Evolutionary conservation across 164 flowering plant genomes (phyloP), one percentile per base, ranked within the genome.

Genomic region (Liquidambar formosana): DNA sequence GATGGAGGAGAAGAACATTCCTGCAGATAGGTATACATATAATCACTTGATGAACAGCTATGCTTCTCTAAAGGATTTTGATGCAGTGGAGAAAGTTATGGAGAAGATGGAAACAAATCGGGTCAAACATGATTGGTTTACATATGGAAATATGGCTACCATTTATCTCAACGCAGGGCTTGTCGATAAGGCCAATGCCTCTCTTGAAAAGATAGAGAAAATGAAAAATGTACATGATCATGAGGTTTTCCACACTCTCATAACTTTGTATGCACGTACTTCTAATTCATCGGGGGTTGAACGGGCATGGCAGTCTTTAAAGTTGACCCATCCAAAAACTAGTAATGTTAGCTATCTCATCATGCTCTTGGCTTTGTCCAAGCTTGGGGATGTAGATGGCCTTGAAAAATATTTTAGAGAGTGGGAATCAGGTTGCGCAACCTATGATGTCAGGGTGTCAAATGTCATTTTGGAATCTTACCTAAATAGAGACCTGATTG

Each of bases 291-390:
- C 47, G 1, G 82, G 76, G 22, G 80, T 82, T 22, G n/a, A 73
- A 33, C 75, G 84, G 21, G 53, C 76, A n/a, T 84, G 88, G 88
- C 49, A 67, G n/a, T 66, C 76, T 28, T 51, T 76, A 8, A 80
- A 72, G 66, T 59, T 63, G 38, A 66, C 54, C 16, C 70, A 60
- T 70, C 74, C 72, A 18, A 69, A 65, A 15, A 72, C 76, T 10
- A 65, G 33, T 27, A 84, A 80, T 52, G 5, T 18, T 53, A 74
- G 77, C 61, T 84, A 80, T 68, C 82, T 82, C 25, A 16, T 63
- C 26, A 71, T 82, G 80, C 75, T 82, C 28, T 74, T 61, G 27
- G 61, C 82, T 61, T 75, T 84, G 15, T 49, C 75, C 13, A 75
- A 68, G 61, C 59, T 84, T n/a, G 77, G 75, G 25, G 78, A 80